Evolutionary conservation across 139 green algal genomes (phyloP), one percentile per base, ranked within the genome.

Genomic region (Diplosphaera chodatii): DNA sequence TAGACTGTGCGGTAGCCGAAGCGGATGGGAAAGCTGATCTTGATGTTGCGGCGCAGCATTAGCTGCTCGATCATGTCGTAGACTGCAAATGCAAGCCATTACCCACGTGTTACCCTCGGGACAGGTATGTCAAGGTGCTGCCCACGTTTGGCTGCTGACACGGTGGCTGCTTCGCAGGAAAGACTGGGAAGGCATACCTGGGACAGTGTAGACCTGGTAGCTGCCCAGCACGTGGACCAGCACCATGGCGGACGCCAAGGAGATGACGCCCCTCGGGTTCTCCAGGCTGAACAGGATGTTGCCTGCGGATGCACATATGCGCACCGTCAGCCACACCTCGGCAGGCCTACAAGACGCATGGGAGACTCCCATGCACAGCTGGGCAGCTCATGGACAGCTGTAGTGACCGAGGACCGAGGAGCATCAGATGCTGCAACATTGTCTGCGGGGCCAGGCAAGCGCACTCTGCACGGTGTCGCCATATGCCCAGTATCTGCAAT

Each of bases 181-280:
- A n/a, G n/a, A n/a, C n/a, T n/a, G n/a, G n/a, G n/a, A n/a, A n/a
- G n/a, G n/a, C n/a, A n/a, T n/a, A n/a, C n/a, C n/a, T 23, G 80
- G 80, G 41, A 82, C 74, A 8, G 63, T 80, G 78, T 80, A 83
- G 5, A 83, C 74, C 59, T 65, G 59, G 59, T 65, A 65, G 59
- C 59, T 65, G 25, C 59, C 31, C 4, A 41, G 32, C 29, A 78
- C 73, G 40, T 78, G 73, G 23, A 78, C 63, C 34, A 78, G 55
- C 40, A 78, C 73, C 34, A 78, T 63, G 67, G 68, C 64, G n/a
- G 67, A 15, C 32, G 71, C 72, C 65, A 80, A 56, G 28, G 55
- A 70, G 32, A 80, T 55, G 15, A 77, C 56, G 70, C 75, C 77
- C 29, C 37, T 56, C 34, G 63, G 55, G 56, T 67, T 30, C 30